Base-by-base conservation (phyloP, 805 yeast genomes). In the Starmerella floris region DNA sequence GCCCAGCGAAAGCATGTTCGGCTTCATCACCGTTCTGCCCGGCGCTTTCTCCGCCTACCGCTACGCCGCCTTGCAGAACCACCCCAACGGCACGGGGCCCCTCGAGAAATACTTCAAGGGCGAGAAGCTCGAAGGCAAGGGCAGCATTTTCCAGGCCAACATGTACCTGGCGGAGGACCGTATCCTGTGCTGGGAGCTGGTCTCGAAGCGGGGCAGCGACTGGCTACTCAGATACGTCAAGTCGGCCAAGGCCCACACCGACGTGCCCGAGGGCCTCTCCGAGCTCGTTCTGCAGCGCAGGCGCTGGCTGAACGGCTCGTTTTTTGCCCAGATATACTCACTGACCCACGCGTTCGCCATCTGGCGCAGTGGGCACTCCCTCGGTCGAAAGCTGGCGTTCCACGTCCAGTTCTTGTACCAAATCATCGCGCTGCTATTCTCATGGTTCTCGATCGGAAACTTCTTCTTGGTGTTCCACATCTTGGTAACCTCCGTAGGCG, bases 141-240 rank as follows among this genome's bases (percentile, higher is more conserved):
- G 76, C 34, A 94, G 95, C 35, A 77, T 88, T 40, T 91, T 88
- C 67, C 83, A 88, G 30, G 80, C 95, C 3, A 88, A 88, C 60
- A 88, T 91, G 97, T 91, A 87, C 61, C 70, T 88, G 43, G 98
- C 98, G 5, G 97, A 88, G 63, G 98, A 91, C 63, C 74, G 97
- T 62, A 84, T 88, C 42, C 66, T 88, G 52, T 91, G 97, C 70
- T 88, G 83, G 65, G 97, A 88, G 62, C 69, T 88, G 40, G 93
- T 88, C n/a, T 91, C 95, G 2, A 88, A 88, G 56, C 68, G 67
- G 45, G 62, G 72, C 37, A 70, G 77, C 48, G 69, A 76, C 47
- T 88, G 95, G 83, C 64, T 82, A 19, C 70, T 91, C 53, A 75
- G 78, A 53, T 88, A 85, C 56, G 94, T 88, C 53, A 81, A 81